Evolutionary conservation across 495 filamentous ascomycete species (phyloP).

Genomic region (Thozetella sp.): DNA sequence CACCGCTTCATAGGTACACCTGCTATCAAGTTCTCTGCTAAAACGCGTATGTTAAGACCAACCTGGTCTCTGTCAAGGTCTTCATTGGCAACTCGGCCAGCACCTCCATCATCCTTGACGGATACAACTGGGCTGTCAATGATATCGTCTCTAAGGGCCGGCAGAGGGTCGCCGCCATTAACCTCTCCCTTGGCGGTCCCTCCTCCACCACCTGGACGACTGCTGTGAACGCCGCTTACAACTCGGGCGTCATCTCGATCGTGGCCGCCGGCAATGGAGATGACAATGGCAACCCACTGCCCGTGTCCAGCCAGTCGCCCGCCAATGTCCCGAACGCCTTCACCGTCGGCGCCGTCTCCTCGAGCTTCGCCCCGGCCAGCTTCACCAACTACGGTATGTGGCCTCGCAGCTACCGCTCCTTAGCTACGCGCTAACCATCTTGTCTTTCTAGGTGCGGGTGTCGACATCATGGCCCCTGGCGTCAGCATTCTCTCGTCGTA

Average conservation of each 20-base stretch:
- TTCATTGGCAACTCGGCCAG: constrained; percentile 34
- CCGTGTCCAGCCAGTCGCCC: constrained; percentile 40
- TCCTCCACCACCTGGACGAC: constrained; percentile 53
- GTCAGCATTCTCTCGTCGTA: constrained; percentile 54
- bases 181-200: constrained; percentile 55
- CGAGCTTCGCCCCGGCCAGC: constrained; percentile 44
- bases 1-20: too few relatives aligned
- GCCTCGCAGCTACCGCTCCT: not conserved
- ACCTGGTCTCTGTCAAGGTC: constrained; percentile 24
- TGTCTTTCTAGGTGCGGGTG: constrained; percentile 18
- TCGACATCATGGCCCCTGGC: constrained; percentile 68
- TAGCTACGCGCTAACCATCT: not conserved
- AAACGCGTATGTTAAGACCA: constrained; percentile 8
- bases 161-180: not conserved
- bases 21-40: constrained; percentile 27
- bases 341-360: constrained; percentile 60
- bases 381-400: constrained; percentile 63
- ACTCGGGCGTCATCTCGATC: constrained; percentile 49
- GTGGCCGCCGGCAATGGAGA: constrained; percentile 56
- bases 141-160: constrained; percentile 34
- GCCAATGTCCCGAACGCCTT: constrained; percentile 56
- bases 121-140: constrained; percentile 11
- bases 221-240: constrained; percentile 48
- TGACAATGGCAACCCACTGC: constrained; percentile 28
- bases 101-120: constrained; percentile 24